A percentile compares a stretch with the other conserved stretches of the same genome.
Conservation (phyloP, 2,329 filamentous ascomycete species). For the Dothistroma pini region DNA sequence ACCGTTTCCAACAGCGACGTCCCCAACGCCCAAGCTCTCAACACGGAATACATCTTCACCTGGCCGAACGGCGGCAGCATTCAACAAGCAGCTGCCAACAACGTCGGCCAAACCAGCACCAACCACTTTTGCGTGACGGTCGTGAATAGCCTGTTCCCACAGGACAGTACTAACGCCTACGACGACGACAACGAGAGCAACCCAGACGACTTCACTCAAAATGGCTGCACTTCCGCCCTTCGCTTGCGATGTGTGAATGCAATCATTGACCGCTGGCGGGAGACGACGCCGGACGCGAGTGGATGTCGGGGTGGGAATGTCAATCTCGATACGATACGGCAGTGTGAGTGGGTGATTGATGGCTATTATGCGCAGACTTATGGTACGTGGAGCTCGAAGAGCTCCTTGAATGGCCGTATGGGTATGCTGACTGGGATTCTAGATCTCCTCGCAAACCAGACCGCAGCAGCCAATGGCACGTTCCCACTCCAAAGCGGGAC, state of each 20-base stretch:
- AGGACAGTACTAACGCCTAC: background rate
- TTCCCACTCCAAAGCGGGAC: constrained; percentile 5
- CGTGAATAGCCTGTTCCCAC: constrained; percentile 4
- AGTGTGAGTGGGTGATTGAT: constrained; percentile 6
- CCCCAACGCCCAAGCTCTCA: constrained; percentile 6
- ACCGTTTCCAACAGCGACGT: background rate
- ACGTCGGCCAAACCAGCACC: background rate
- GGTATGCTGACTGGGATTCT: background rate
- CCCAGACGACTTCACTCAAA: background rate
- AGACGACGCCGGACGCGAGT: background rate
- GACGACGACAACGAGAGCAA: background rate
- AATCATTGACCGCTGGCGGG: background rate
- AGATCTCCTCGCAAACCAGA: constrained; percentile 5
- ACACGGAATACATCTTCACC: constrained; percentile 3
- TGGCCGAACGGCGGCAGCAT: constrained; percentile 2
- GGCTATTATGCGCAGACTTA: constrained; percentile 1
- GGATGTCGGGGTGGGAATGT: constrained; percentile 3
- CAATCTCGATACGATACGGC: background rate
- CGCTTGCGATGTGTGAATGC: background rate
- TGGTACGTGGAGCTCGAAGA: background rate
- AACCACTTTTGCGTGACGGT: constrained; percentile 7
- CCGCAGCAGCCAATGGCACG: background rate
- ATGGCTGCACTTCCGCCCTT: background rate
- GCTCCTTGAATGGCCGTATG: background rate
- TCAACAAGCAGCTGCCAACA: background rate